phyloP scores from a whole-genome alignment of 2,329 filamentous ascomycete species.

The Nigrospora oryzae region DNA sequence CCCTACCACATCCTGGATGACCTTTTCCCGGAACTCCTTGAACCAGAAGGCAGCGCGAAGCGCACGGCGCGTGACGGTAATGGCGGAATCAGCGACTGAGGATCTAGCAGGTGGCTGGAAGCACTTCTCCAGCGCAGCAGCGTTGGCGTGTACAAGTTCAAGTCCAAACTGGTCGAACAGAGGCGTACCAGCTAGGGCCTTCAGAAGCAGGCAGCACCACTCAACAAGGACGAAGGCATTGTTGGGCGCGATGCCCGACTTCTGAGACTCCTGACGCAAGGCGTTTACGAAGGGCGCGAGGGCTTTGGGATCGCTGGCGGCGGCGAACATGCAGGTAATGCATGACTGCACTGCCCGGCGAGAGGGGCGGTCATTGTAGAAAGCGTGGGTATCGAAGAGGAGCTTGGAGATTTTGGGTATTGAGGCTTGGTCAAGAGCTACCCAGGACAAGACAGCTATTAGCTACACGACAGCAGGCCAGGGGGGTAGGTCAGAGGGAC shows the following conservation, averaged over 20 bases:
- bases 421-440: conserved; percentile 39
- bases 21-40: conserved; percentile 47
- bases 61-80: conserved; percentile 71
- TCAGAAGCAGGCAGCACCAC: conserved; percentile 77
- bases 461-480: no score
- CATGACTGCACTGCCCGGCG: conserved; percentile 77
- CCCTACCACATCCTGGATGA: conserved; percentile 54
- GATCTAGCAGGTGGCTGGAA: conserved; percentile 55
- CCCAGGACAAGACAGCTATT: conserved; percentile 5
- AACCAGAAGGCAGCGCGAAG: conserved; percentile 65
- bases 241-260: conserved; percentile 65
- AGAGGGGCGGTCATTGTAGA: conserved; percentile 80
- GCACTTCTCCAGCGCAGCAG: conserved; percentile 71
- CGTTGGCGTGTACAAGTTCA: conserved; percentile 60
- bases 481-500: no score
- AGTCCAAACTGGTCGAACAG: conserved; percentile 57
- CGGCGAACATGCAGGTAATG: conserved; percentile 57
- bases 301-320: conserved; percentile 44
- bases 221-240: conserved; percentile 85
- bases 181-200: conserved; percentile 54
- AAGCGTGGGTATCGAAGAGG: conserved; percentile 79
- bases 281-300: conserved; percentile 58
- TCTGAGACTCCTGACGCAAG: conserved; percentile 65
- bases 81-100: conserved; percentile 62
- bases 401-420: conserved; percentile 54